A percentile compares a stretch with the other conserved stretches of the same genome.
phyloP scores from a whole-genome alignment of 2,329 filamentous ascomycete genomes.

The Colletotrichum navitas region DNA sequence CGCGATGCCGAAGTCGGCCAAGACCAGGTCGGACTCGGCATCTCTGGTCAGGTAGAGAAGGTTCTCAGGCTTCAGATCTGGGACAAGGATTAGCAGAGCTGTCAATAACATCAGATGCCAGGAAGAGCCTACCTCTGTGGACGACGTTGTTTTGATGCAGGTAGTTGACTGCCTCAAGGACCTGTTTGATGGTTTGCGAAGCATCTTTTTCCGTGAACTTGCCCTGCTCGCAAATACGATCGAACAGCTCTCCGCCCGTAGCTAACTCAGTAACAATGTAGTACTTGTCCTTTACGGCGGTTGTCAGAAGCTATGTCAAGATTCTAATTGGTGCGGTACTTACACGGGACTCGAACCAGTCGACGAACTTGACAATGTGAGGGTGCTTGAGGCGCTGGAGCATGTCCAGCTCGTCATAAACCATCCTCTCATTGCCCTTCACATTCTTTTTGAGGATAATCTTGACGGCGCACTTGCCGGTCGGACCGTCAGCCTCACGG shows the following conservation, averaged over 20 bases:
- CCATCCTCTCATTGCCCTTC: conserved; percentile 98
- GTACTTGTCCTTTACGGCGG: conserved; percentile 85
- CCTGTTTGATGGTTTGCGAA: conserved; percentile 93
- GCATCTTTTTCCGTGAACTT: conserved; percentile 99
- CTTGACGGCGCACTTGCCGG: conserved; percentile 93
- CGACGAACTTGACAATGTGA: conserved; percentile 96
- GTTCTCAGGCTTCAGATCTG: conserved; percentile 98
- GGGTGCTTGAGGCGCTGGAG: conserved; percentile 91
- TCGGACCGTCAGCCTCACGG: conserved; percentile 87
- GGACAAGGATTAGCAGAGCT: conserved; percentile 31
- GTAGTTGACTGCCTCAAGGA: conserved; percentile 93
- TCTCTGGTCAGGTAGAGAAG: conserved; percentile 90
- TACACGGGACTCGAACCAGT: conserved; percentile 99
- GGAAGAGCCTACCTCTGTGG: conserved; percentile 79
- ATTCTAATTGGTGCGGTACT: conserved; percentile 48
- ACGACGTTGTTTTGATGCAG: conserved; percentile 95
- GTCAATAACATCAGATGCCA: not conserved
- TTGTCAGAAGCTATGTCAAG: conserved; percentile 7
- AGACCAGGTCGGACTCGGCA: conserved; percentile 83
- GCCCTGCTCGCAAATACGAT: conserved; percentile 97
- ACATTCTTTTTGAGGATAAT: conserved; percentile 99
- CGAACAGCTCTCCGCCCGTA: conserved; percentile 95
- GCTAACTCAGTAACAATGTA: conserved; percentile 98
- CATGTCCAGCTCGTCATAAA: conserved; percentile 96
- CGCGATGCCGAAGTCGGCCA: conserved; percentile 98